Evolutionary conservation across 192 early-diverging fungal genomes (phyloP), one percentile per base, ranked within the genome.

Genomic region (Coemansia sp.): DNA sequence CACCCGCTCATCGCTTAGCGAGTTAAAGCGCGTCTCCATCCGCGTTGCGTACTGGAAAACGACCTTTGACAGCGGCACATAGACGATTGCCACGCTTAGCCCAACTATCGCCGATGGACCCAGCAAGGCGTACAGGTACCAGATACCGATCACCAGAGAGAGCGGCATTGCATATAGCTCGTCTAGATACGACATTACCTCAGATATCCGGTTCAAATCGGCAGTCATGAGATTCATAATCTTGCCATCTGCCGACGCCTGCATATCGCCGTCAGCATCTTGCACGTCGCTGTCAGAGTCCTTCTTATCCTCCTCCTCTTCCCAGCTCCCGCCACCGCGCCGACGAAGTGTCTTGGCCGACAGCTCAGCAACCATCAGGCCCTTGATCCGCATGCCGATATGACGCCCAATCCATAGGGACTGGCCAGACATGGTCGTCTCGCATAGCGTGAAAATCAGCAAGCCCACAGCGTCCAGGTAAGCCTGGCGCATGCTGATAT

Each of bases 71-170:
- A 87, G 40, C 50, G 88, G 87, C 30, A 84, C 86, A 37, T 81
- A 77, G 11, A 87, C 26, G 3, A 88, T 57, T 20, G 93, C 85
- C 30, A 86, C 70, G 0, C 70, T 62, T 9, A 96, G 76, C 10
- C 92, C 93, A 38, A 87, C 83, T n/a, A 96, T 46, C 15, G 92
- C 92, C 8, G 93, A 81, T 11, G 80, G 69, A 12, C 95, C 95
- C 44, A 98, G 74, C 30, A 98, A 70, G 40, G 58, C 63, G 55
- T 92, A 86, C 42, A 98, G 73, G 56, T 82, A 83, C 62, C 72
- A 67, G 65, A 92, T 77, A 16, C 83, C 86, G 18, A 92, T 76
- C 11, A 84, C 23, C 42, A 89, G 76, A 48, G 83, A 80, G 21
- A 89, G 48, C 8, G 89, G 86, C 51, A 78, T 72, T 32, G 66